A percentile compares a stretch with the other conserved stretches of the same genome.
Conservation (phyloP, 2,329 filamentous ascomycete genomes). For the Epichloe elymi region DNA sequence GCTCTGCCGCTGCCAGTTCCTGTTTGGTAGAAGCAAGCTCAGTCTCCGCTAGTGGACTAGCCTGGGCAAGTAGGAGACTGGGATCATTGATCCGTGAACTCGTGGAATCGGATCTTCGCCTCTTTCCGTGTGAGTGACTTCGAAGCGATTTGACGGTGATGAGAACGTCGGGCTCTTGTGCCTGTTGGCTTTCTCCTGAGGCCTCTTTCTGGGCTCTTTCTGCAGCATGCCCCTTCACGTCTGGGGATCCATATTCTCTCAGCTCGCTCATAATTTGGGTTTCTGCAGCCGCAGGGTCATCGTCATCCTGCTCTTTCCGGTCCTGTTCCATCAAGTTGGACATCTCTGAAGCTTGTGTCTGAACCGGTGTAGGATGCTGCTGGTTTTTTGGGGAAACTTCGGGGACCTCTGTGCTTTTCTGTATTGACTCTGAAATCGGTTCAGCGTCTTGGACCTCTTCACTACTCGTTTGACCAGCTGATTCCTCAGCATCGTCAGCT, state of each 20-base stretch:
- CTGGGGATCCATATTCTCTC: conserved; percentile 5
- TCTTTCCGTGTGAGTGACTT: conserved; percentile 15
- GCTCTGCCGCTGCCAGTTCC: not conserved
- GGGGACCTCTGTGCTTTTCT: not conserved
- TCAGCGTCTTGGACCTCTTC: not conserved
- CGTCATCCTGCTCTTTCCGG: not conserved
- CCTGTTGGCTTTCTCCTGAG: not conserved
- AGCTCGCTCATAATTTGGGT: conserved; percentile 13
- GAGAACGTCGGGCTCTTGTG: conserved; percentile 12
- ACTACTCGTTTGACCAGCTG: not conserved
- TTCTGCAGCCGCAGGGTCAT: conserved; percentile 7
- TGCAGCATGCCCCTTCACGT: conserved; percentile 2
- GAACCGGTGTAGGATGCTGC: not conserved
- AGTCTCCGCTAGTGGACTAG: not conserved
- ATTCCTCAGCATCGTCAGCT: not conserved
- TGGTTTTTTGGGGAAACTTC: not conserved
- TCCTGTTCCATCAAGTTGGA: not conserved
- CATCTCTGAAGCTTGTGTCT: not conserved
- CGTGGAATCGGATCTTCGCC: conserved; percentile 11
- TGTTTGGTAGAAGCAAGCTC: not conserved
- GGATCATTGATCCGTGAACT: conserved; percentile 15
- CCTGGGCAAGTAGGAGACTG: conserved; percentile 16
- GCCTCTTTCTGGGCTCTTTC: not conserved
- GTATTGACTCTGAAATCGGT: not conserved
- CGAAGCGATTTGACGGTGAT: conserved; percentile 19